Base-by-base conservation (phyloP, 306 rosid species). In the Macrotyloma uniflorum region DNA sequence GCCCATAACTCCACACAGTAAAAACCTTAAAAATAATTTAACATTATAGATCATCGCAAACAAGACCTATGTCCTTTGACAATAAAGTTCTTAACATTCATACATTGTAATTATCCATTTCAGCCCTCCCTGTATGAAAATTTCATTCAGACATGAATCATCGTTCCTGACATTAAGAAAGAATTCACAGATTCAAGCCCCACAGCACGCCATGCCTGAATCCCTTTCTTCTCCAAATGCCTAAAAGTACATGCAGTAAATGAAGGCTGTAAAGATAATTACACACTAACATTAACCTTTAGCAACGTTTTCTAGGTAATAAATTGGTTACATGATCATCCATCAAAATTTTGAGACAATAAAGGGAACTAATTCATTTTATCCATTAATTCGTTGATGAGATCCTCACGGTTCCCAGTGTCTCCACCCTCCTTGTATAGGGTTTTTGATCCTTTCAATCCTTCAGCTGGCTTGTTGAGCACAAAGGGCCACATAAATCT, bases 381-480 rank as follows among this genome's bases (percentile, higher is more conserved):
- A 73, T 80, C 58, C 49, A 94, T 72, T 6, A 92, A 89, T 35
- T 90, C 95, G 14, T 90, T 94, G 88, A 94, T 89, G 71, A 77
- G 85, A 77, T 90, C 95, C 63, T 84, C 91, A 0, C 97, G 96
- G 78, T 88, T 85, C 43, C 98, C 97, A 1, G 95, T 22, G 28
- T 94, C 97, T 35, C 98, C 98, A 6, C 98, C 98, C 1, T 87
- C 81, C 85, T 86, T 88, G 88, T 15, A 89, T 7, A 28, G 66
- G 12, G 80, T 63, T 79, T 94, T 94, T 15, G 82, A 87, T 54
- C 97, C 97, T 55, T 58, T 85, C 77, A 94, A 84, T 30, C 87
- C 95, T 32, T 70, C 88, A 32, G 49, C 79, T 26, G 97, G 95
- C 76, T 92, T 94, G 83, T 86, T 86, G 45, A 94, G 97, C 65